Base-by-base conservation (phyloP, 2,329 filamentous ascomycete genomes). In the Paradendryphiella salina region DNA sequence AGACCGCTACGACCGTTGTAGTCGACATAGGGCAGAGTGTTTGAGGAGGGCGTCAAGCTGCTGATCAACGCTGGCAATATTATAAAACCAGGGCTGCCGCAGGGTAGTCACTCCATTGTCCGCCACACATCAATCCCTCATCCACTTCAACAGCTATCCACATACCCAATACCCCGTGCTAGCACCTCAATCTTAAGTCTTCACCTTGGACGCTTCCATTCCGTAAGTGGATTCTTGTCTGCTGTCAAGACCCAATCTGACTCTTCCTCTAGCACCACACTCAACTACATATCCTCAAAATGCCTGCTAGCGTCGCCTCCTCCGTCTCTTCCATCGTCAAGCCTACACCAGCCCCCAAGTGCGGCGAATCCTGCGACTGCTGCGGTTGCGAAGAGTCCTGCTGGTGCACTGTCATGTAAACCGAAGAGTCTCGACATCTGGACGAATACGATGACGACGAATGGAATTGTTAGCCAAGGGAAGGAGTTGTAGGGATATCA, bases 331-430 rank as follows among this genome's bases (percentile, higher is more conserved):
- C 69, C 52, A 73, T 73, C 64, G 50, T 73, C 60, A 73, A 71
- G 66, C 69, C 70, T 32, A 64, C 66, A 50, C 70, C 70, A 15
- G 63, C 69, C 47, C 57, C 63, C 28, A 51, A 51, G 43, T 74
- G 70, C 52, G 70, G 70, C 33, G 71, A 74, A 39, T 52, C 49
- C 21, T 73, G 71, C 59, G 70, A 71, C 15, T 73, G 71, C 67
- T 73, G 71, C 55, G 71, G 71, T 41, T 72, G 68, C 54, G 69
- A 67, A 13, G 71, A 73, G 52, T 71, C 68, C 15, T 73, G 71
- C 44, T 52, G 49, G 49, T 52, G 49, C 44, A 26, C 15, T 8
- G 49, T 52, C 29, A 54, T 52, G 48, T 54, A 52, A 44, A 29
- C 11, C n/a, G 26, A 20, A 32, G 17, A 17, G 32, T 13, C n/a